Evolutionary conservation across 192 early-diverging fungal species (phyloP).

Genomic region (Linnemannia hyalina): DNA sequence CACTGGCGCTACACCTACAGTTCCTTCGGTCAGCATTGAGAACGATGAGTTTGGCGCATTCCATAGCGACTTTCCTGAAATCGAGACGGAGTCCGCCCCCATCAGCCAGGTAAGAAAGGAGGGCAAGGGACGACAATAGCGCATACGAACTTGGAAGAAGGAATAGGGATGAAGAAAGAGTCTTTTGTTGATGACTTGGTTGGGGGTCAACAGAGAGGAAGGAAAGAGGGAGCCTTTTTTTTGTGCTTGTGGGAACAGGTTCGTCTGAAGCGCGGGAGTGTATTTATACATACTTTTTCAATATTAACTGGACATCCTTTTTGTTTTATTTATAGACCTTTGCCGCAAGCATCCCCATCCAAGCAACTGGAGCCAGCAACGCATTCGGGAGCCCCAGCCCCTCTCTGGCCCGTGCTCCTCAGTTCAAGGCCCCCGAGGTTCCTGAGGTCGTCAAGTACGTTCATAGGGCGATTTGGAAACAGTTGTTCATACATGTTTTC

Average conservation of each 20-base stretch:
- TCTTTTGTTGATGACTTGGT: neutral
- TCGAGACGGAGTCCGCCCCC: slow-evolving; percentile 43
- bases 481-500: neutral
- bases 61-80: slow-evolving; percentile 45
- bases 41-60: slow-evolving; percentile 56
- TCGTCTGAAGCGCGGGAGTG: too few relatives aligned
- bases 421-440: slow-evolving; percentile 42
- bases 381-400: slow-evolving; percentile 47
- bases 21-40: slow-evolving; percentile 18
- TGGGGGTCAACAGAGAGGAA: neutral
- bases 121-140: neutral
- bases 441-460: slow-evolving; percentile 47
- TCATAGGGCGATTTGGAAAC: neutral
- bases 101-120: slow-evolving; percentile 30
- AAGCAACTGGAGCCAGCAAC: slow-evolving; percentile 40
- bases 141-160: too few relatives aligned
- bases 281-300: too few relatives aligned
- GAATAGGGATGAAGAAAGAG: neutral
- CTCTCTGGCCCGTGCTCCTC: slow-evolving; percentile 14
- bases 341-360: slow-evolving; percentile 53
- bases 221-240: neutral
- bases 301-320: neutral
- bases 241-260: neutral
- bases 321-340: slow-evolving; percentile 30
- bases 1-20: slow-evolving; percentile 2